Conservation (phyloP, 305 asterid species). For the Fraxinus greggii region DNA sequence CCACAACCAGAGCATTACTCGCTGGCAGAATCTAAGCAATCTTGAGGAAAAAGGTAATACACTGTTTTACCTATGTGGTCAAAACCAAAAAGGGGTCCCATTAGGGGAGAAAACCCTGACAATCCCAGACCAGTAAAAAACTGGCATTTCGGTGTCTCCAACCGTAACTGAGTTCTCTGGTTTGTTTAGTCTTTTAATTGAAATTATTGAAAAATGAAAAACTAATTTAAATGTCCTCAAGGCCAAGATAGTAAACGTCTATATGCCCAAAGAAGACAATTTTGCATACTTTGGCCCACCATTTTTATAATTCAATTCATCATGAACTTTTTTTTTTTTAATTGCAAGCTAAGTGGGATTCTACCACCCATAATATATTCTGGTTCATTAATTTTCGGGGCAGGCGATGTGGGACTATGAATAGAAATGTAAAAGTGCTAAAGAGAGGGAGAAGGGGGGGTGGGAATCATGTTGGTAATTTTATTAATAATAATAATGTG, state of each 20-base stretch:
- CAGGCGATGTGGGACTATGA: not conserved
- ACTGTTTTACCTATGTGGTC: not conserved
- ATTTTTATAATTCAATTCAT: not conserved
- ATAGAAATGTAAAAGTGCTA: not conserved
- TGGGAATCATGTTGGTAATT: not conserved
- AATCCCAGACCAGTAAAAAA: not conserved
- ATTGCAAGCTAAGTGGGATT: not conserved
- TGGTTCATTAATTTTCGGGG: not conserved
- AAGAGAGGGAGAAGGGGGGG: not conserved
- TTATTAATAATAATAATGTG: not conserved
- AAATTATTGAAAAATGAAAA: not conserved
- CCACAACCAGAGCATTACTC: slow-evolving; percentile 34
- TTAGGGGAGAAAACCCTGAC: not conserved
- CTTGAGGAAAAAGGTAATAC: slow-evolving; percentile 60
- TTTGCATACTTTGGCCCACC: not conserved
- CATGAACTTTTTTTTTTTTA: not conserved
- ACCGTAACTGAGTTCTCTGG: not conserved
- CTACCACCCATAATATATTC: not conserved
- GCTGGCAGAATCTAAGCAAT: slow-evolving; percentile 27
- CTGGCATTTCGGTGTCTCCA: not conserved
- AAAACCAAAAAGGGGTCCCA: not conserved
- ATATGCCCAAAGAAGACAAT: not conserved
- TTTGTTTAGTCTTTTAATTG: not conserved
- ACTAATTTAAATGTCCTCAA: not conserved
- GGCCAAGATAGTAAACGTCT: not conserved